Conservation (phyloP, 768 basidiomycete genomes). For the Tephrocybe sp. region DNA sequence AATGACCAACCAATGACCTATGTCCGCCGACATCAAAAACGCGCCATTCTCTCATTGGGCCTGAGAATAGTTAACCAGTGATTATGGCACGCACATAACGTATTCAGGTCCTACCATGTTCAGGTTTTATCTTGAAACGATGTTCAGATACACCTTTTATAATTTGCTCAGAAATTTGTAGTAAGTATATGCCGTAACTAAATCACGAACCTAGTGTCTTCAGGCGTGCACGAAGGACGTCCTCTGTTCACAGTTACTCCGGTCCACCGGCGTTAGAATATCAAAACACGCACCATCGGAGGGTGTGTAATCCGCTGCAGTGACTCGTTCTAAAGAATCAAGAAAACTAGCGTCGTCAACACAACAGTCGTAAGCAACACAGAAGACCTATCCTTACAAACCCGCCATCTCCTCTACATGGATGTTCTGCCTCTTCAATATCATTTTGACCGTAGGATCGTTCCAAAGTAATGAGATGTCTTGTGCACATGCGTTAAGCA, state of each 20-base stretch:
- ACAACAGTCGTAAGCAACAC: neutral
- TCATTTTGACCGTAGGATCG: conserved; percentile 49
- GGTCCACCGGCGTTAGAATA: neutral
- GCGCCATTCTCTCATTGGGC: conserved; percentile 38
- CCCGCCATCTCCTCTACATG: conserved; percentile 69
- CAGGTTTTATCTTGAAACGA: conserved; percentile 54
- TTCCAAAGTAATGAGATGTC: conserved; percentile 70
- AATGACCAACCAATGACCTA: conserved; percentile 55
- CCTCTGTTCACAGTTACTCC: conserved; percentile 40
- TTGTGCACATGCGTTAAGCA: conserved; percentile 57
- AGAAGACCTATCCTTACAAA: conserved; percentile 52
- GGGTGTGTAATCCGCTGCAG: conserved; percentile 60
- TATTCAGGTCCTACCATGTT: conserved; percentile 30
- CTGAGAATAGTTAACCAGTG: conserved; percentile 11
- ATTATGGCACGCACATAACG: neutral
- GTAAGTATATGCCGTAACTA: neutral
- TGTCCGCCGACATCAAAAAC: conserved; percentile 63
- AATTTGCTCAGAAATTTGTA: neutral
- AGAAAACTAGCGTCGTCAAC: conserved; percentile 55
- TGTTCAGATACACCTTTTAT: conserved; percentile 65
- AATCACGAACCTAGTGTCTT: conserved; percentile 54
- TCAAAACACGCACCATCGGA: conserved; percentile 52
- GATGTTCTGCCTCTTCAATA: conserved; percentile 55
- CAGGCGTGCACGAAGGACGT: conserved; percentile 69
- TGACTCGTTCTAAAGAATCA: conserved; percentile 64